A percentile compares a stretch with the other conserved stretches of the same genome.
These are phyloP conservation scores for Clarireedia paspali DNA, from an alignment of 2,329 filamentous ascomycete genomes.

Conservation along the genomic window DNA sequence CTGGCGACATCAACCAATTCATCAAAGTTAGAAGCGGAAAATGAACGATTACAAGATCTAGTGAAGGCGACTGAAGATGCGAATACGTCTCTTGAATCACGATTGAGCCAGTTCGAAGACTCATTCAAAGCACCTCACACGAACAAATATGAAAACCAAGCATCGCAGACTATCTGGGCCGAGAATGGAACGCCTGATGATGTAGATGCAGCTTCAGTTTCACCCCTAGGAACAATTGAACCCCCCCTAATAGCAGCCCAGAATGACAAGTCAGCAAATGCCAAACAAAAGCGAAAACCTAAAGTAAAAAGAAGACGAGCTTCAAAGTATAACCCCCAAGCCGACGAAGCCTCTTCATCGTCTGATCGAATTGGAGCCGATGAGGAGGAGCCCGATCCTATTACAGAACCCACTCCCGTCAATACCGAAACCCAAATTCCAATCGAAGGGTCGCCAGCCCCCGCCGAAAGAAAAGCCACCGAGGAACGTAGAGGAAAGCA, in stretches of 20 bases:
- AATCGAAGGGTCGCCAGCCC: background rate
- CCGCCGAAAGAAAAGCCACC: background rate
- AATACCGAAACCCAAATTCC: background rate
- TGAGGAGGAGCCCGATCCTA: background rate
- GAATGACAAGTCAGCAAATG: background rate
- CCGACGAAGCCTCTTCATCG: background rate
- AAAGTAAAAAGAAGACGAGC: background rate
- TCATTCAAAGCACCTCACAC: no score
- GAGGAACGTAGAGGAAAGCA: background rate
- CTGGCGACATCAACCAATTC: no score
- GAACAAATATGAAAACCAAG: no score
- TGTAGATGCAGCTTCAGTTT: background rate
- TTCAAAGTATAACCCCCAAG: background rate
- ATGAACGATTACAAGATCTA: background rate
- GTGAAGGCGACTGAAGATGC: conserved; percentile 1
- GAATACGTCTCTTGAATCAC: background rate
- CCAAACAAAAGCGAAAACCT: background rate
- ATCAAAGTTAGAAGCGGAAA: no score
- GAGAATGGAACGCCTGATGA: background rate
- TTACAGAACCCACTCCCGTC: background rate
- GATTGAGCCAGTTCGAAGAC: background rate
- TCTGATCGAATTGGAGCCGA: background rate
- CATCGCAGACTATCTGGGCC: no score
- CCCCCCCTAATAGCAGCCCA: background rate
- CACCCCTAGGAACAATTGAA: background rate